Percentiles rank a stretch among this genome's conserved stretches.
These are phyloP conservation scores for Urostyla sp. DNA, from an alignment of 73 alveolate species.

Conservation along the genomic window DNA sequence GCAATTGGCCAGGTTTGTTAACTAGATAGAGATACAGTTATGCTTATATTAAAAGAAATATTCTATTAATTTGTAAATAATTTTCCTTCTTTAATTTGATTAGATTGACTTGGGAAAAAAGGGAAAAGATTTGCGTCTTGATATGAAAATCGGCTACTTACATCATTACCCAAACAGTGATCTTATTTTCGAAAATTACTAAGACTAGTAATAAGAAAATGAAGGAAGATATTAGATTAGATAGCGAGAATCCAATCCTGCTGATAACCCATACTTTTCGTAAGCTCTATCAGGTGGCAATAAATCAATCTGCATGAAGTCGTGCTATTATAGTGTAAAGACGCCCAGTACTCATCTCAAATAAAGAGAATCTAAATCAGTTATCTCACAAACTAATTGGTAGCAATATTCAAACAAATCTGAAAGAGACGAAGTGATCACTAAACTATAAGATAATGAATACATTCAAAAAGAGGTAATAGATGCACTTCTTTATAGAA, in stretches of 20 bases:
- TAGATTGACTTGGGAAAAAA: slow-evolving; percentile 10
- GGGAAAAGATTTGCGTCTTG: slow-evolving; percentile 4
- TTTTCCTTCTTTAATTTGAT: background rate
- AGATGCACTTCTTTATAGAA: slow-evolving; percentile 36
- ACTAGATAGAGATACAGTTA: slow-evolving; percentile 31
- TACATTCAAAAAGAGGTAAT: slow-evolving; percentile 35
- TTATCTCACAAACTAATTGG: background rate
- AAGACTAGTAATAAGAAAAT: background rate
- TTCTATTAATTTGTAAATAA: slow-evolving; percentile 21
- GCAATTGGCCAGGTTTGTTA: slow-evolving; percentile 28
- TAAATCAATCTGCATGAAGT: slow-evolving; percentile 30
- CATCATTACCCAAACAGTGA: slow-evolving; percentile 50
- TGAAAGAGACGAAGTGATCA: slow-evolving; percentile 1
- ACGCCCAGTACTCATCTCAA: slow-evolving; percentile 44
- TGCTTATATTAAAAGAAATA: slow-evolving; percentile 38
- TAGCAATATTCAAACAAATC: slow-evolving; percentile 1
- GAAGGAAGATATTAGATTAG: background rate
- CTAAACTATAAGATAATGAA: slow-evolving; percentile 13
- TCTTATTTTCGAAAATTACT: slow-evolving; percentile 15
- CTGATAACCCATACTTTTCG: background rate
- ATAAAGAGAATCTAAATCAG: background rate
- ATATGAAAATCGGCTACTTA: slow-evolving; percentile 29
- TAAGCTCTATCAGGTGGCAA: background rate
- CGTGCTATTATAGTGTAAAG: background rate
- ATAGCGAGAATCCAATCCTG: background rate